A percentile compares a stretch with the other conserved stretches of the same genome.
phyloP scores from a whole-genome alignment of 768 basidiomycete genomes.

The Collybia nuda region DNA sequence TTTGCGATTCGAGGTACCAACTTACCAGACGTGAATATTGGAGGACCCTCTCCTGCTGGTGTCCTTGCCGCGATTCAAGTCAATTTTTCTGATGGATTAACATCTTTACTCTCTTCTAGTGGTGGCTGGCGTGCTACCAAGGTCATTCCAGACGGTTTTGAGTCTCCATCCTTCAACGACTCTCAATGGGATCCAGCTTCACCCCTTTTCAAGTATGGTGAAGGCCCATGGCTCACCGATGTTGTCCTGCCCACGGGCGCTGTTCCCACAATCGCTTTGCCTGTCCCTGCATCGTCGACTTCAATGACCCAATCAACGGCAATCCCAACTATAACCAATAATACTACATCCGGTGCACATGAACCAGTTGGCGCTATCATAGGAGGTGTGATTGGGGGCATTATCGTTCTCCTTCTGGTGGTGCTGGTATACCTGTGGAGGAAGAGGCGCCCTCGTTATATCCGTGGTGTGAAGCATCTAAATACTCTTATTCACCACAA shows the following conservation, averaged over 20 bases:
- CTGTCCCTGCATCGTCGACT: too few relatives aligned
- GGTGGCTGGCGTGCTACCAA: constrained; percentile 21
- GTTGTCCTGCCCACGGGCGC: constrained; percentile 18
- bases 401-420: too few relatives aligned
- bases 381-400: too few relatives aligned
- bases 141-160: constrained; percentile 20
- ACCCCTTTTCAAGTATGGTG: constrained; percentile 20
- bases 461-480: too few relatives aligned
- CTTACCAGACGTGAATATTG: constrained; percentile 13
- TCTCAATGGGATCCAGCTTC: constrained; percentile 19
- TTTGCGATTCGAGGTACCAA: constrained; percentile 30
- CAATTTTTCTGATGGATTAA: constrained; percentile 24
- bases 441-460: too few relatives aligned
- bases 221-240: constrained; percentile 22
- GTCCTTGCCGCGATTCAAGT: constrained; percentile 23
- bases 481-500: too few relatives aligned
- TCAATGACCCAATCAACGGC: too few relatives aligned
- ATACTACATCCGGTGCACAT: too few relatives aligned
- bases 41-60: constrained; percentile 23
- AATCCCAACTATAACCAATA: too few relatives aligned
- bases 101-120: constrained; percentile 19
- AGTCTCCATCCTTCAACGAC: constrained; percentile 19
- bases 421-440: too few relatives aligned
- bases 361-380: too few relatives aligned
- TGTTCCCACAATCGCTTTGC: background rate